These are phyloP conservation scores for Scheffersomyces cryptocercus DNA, from an alignment of 1,139 yeast genomes.

Conservation along the genomic window DNA sequence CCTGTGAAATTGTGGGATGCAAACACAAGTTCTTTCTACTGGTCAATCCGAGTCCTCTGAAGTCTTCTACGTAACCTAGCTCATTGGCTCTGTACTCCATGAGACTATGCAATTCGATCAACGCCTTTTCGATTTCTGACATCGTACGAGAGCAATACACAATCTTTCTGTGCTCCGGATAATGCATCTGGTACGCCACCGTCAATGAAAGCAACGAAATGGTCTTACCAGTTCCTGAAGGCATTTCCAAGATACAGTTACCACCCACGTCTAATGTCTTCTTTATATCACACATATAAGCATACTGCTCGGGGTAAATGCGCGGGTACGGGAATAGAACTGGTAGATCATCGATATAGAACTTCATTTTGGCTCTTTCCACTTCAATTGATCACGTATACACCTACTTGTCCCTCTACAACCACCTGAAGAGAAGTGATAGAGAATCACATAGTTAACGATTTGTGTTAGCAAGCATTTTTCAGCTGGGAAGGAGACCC, in stretches of 20 bases:
- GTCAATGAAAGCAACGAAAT: conserved; percentile 87
- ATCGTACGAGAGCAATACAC: conserved; percentile 98
- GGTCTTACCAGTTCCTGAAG: conserved; percentile 99
- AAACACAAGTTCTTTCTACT: conserved; percentile 92
- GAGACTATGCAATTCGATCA: conserved; percentile 85
- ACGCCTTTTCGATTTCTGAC: conserved; percentile 97
- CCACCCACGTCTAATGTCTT: conserved; percentile 95
- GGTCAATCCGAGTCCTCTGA: conserved; percentile 90
- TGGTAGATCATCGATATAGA: conserved; percentile 91
- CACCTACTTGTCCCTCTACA: neutral
- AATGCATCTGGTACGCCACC: conserved; percentile 92
- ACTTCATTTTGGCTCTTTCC: conserved; percentile 44
- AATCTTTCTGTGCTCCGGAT: conserved; percentile 91
- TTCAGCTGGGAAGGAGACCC: no score
- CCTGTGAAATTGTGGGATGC: conserved; percentile 85
- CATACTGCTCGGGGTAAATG: conserved; percentile 97
- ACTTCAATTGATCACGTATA: no score
- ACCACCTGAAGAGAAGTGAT: no score
- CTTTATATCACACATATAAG: conserved; percentile 95
- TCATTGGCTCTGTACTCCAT: conserved; percentile 86
- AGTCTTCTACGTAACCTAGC: conserved; percentile 81
- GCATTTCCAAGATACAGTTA: conserved; percentile 97
- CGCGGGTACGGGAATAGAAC: conserved; percentile 96
- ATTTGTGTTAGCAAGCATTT: no score
- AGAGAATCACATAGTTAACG: no score